Conservation (phyloP, 768 basidiomycete species). For the Symmetrospora coprosmae region DNA sequence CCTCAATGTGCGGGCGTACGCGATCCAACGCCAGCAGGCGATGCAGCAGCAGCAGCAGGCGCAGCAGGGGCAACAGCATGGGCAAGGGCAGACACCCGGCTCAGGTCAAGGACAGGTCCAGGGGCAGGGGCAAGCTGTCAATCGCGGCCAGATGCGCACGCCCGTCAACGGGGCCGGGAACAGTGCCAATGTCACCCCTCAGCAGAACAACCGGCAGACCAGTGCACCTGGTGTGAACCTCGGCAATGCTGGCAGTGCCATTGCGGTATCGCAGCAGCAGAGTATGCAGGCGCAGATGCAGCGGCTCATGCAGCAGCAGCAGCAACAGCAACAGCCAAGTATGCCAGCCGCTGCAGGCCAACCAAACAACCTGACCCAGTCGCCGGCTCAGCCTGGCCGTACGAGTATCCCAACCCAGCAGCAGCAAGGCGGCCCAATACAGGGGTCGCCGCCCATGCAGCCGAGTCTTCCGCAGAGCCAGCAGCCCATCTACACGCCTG, state of each 20-base stretch:
- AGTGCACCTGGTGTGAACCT: no score
- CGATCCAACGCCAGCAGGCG: conserved; percentile 4
- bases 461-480: no score
- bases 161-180: background rate
- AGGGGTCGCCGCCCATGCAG: no score
- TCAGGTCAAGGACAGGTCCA: conserved; percentile 5
- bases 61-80: background rate
- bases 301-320: conserved; percentile 1
- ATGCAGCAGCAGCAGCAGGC: conserved; percentile 10
- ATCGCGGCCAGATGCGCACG: background rate
- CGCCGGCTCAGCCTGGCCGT: no score
- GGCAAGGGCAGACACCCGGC: conserved; percentile 1
- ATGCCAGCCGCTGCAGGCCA: no score
- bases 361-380: no score
- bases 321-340: background rate
- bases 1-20: background rate
- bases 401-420: conserved; percentile 3
- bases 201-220: no score
- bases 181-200: no score
- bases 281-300: conserved; percentile 11
- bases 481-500: no score
- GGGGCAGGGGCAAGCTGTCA: background rate
- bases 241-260: no score
- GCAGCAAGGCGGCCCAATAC: no score
- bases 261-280: no score